Percentiles rank a stretch among this genome's conserved stretches.
Evolutionary conservation across 169 alveolate genomes (phyloP).

Genomic region (Plasmodium chabaudi): DNA sequence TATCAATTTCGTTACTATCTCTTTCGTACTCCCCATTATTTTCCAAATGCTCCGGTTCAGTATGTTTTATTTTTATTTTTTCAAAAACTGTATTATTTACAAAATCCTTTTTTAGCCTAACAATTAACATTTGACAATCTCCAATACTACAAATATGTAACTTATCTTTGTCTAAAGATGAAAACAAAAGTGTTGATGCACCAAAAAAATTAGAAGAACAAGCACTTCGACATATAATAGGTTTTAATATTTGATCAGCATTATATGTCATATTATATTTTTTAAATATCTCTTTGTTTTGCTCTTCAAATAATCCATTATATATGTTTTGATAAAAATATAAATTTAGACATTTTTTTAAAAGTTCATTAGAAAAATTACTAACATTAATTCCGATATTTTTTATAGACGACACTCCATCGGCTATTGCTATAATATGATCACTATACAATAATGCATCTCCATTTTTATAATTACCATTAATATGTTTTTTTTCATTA

Average conservation of each 20-base stretch:
- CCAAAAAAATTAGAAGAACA: conserved; percentile 72
- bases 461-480: conserved; percentile 62
- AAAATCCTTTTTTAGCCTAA: conserved; percentile 15
- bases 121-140: conserved; percentile 73
- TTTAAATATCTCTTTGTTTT: conserved; percentile 39
- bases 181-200: conserved; percentile 61
- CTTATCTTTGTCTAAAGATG: conserved; percentile 49
- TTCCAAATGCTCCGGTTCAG: background rate
- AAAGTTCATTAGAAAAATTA: conserved; percentile 69
- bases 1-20: too few relatives aligned
- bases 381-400: conserved; percentile 71
- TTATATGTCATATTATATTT: conserved; percentile 32
- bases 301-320: conserved; percentile 34
- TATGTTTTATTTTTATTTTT: conserved; percentile 17
- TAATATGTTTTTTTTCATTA: conserved; percentile 33
- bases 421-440: conserved; percentile 69
- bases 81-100: conserved; percentile 8
- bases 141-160: conserved; percentile 65
- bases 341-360: conserved; percentile 71
- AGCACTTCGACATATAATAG: conserved; percentile 72
- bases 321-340: conserved; percentile 37
- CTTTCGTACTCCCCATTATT: too few relatives aligned
- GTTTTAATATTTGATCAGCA: conserved; percentile 45
- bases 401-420: conserved; percentile 74
- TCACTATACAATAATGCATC: conserved; percentile 72